phyloP scores from a whole-genome alignment of 2,329 filamentous ascomycete genomes.

The Trichoderma guizhouense region DNA sequence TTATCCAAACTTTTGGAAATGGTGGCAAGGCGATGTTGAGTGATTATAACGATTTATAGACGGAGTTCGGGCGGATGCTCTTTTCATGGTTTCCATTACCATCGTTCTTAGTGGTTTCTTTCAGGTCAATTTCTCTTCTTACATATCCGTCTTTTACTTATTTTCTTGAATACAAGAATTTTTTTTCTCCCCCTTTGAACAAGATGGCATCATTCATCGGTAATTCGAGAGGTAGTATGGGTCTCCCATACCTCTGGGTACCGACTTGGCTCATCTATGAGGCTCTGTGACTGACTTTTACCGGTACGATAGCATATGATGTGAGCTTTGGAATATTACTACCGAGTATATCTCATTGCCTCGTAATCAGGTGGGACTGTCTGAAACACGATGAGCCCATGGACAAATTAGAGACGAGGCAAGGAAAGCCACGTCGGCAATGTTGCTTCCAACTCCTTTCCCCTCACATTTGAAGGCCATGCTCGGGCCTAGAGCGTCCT shows the following conservation, averaged over 20 bases:
- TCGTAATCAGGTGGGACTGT: background rate
- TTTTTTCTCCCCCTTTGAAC: background rate
- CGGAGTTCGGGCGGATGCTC: background rate
- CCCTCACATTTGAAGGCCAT: background rate
- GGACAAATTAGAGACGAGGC: background rate
- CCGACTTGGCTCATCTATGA: background rate
- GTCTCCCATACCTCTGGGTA: background rate
- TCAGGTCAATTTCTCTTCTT: background rate
- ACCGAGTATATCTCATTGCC: background rate
- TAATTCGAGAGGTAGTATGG: background rate
- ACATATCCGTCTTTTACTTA: background rate
- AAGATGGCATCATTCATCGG: background rate
- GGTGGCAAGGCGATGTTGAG: background rate
- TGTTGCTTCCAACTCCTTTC: background rate
- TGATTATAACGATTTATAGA: background rate
- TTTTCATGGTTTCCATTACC: background rate
- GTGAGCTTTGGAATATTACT: background rate
- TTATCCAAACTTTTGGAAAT: background rate
- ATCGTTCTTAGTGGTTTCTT: background rate
- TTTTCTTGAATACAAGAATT: background rate
- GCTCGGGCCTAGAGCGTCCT: background rate
- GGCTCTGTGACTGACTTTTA: background rate
- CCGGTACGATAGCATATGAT: background rate
- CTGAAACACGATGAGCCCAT: background rate
- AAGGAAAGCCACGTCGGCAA: background rate